Percentiles rank a stretch among this genome's conserved stretches.
phyloP scores from a whole-genome alignment of 2,329 filamentous ascomycete species.

The Cercospora beticola region DNA sequence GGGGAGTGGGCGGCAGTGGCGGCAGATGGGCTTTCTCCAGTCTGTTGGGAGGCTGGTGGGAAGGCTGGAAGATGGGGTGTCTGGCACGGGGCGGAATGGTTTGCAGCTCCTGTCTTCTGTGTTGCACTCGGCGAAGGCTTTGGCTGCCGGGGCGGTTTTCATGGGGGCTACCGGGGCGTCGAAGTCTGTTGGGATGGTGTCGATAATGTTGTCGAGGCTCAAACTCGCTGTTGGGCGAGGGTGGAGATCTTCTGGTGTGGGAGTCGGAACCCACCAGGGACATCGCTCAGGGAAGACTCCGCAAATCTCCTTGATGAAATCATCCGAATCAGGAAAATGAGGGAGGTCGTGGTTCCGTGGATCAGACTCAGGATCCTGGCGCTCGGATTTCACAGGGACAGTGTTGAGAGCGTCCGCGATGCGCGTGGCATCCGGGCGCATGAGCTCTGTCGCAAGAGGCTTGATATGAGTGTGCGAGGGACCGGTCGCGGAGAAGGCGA shows the following conservation, averaged over 20 bases:
- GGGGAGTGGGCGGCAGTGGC: neutral
- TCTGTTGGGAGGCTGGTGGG: neutral
- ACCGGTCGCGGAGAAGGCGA: neutral
- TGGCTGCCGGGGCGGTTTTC: neutral
- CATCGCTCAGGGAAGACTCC: neutral
- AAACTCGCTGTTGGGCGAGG: neutral
- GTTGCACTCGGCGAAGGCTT: neutral
- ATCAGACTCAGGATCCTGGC: neutral
- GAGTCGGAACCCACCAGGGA: neutral
- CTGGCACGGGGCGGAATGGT: neutral
- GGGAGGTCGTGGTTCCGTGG: neutral
- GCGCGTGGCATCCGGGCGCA: neutral
- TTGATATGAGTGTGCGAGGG: neutral
- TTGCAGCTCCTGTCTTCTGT: neutral
- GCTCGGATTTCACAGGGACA: neutral
- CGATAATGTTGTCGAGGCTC: neutral
- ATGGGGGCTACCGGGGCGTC: neutral
- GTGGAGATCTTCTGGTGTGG: neutral
- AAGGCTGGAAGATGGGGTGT: neutral
- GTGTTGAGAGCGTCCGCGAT: neutral
- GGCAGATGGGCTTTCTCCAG: neutral
- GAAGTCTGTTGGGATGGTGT: neutral
- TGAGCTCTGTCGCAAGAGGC: neutral
- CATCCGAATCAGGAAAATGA: neutral
- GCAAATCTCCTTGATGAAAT: neutral